Evolutionary conservation across 2,329 filamentous ascomycete genomes (phyloP).

Genomic region (Teratosphaeria nubilosa): DNA sequence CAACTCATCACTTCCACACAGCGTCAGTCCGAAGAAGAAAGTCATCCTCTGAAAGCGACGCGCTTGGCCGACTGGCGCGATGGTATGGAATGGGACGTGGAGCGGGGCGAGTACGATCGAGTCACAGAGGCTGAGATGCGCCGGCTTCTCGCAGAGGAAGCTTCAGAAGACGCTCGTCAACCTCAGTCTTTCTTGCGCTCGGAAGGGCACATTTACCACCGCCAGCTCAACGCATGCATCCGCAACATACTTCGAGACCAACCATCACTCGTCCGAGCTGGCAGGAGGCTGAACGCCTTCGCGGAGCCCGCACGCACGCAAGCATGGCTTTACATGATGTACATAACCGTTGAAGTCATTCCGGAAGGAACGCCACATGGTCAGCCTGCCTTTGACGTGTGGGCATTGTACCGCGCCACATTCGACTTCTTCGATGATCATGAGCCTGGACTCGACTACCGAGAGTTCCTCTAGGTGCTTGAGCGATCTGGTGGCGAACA

Average conservation of each 20-base stretch:
- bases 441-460: neutral
- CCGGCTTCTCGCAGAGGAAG: neutral
- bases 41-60: neutral
- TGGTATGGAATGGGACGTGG: neutral
- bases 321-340: neutral
- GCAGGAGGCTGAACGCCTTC: neutral
- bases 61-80: neutral
- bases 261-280: neutral
- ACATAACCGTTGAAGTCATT: neutral
- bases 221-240: neutral
- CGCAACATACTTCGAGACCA: neutral
- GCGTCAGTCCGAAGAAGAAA: neutral
- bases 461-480: neutral
- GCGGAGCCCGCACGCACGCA: neutral
- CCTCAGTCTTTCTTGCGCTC: neutral
- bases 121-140: neutral
- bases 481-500: neutral
- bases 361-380: neutral
- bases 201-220: neutral
- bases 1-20: neutral
- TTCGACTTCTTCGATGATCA: neutral
- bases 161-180: neutral
- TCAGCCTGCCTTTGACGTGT: neutral
- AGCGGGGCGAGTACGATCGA: neutral
- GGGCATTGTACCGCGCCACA: neutral